Base-by-base conservation (phyloP, 768 basidiomycete genomes). In the Suillus clintonianus region DNA sequence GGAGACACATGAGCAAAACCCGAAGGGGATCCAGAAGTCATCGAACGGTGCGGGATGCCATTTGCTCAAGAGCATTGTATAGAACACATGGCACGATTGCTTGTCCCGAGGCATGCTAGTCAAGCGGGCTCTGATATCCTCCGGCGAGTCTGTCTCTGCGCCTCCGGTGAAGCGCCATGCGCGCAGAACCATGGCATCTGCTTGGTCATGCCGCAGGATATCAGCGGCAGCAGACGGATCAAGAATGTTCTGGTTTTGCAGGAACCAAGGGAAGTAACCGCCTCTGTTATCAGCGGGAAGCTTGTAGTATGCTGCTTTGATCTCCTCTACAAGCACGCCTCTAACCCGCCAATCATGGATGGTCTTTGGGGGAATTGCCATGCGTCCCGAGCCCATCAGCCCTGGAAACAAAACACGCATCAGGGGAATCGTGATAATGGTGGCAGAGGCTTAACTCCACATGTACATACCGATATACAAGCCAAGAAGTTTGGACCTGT, bases 201-300 rank as follows among this genome's bases (percentile, higher is more conserved):
- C 34, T 10, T 59, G 10, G 17, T 59, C 48, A 11, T 22, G 43
- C 4, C 15, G 17, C 10, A 51, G 27, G 17, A 45, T 27, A 5
- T 13, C 19, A 7, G 54, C 27, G 13, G 45, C 22, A 6, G 56
- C 34, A 24, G 59, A 10, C 19, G 56, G 45, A 24, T 76, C 70
- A 39, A 80, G 45, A 11, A 79, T 61, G 53, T 72, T 64, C 48
- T 76, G 71, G 61, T 81, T 76, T 41, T 75, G 30, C 43, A 78
- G 65, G 60, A 80, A 78, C 80, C 80, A 79, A 1, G 73, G 54
- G 55, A 77, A 80, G 65, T 75, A 77, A 13, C 22, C 61, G 15
- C 76, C 79, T 58, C 74, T 68, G n/a, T 10, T 14, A 19, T 30
- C 2, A 13, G 57, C 43, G 3, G 78, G 77, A 11, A 76, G 15